A percentile compares a stretch with the other conserved stretches of the same genome.
phyloP scores from a whole-genome alignment of 257 asterid species.

The Ocimum tenuiflorum region DNA sequence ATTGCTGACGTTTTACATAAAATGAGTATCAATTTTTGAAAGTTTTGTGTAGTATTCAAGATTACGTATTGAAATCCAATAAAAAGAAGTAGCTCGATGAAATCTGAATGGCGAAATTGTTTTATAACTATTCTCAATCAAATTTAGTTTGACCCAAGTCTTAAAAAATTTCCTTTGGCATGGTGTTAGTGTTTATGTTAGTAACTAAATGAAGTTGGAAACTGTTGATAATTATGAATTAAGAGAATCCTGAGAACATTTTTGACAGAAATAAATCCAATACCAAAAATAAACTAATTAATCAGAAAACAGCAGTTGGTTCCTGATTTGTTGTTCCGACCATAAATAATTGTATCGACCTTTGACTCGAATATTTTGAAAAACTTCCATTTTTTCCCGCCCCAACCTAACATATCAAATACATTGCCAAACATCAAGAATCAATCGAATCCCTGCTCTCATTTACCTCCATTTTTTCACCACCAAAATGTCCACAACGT shows the following conservation, averaged over 20 bases:
- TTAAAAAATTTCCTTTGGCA: not conserved
- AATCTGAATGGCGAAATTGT: too few species aligned
- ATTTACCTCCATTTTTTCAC: not conserved
- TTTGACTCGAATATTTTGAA: conserved; percentile 2
- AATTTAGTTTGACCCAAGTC: not conserved
- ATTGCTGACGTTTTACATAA: too few species aligned
- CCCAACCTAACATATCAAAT: not conserved
- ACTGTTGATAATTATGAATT: not conserved
- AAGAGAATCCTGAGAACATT: not conserved
- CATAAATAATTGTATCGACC: too few species aligned
- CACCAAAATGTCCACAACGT: conserved; percentile 40
- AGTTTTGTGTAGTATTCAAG: too few species aligned
- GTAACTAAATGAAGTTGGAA: not conserved
- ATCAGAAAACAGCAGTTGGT: not conserved
- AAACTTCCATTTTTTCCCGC: conserved; percentile 18
- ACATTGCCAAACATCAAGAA: not conserved
- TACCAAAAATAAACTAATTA: not conserved
- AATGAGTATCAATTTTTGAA: too few species aligned
- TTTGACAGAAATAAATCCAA: not conserved
- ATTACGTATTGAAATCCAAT: too few species aligned
- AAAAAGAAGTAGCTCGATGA: too few species aligned
- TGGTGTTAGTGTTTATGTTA: not conserved
- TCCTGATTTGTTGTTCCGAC: not conserved
- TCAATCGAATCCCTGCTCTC: not conserved
- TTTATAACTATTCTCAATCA: not conserved